Evolutionary conservation across 2,329 filamentous ascomycete genomes (phyloP), one percentile per base, ranked within the genome.

Genomic region (Fusarium camptoceras): DNA sequence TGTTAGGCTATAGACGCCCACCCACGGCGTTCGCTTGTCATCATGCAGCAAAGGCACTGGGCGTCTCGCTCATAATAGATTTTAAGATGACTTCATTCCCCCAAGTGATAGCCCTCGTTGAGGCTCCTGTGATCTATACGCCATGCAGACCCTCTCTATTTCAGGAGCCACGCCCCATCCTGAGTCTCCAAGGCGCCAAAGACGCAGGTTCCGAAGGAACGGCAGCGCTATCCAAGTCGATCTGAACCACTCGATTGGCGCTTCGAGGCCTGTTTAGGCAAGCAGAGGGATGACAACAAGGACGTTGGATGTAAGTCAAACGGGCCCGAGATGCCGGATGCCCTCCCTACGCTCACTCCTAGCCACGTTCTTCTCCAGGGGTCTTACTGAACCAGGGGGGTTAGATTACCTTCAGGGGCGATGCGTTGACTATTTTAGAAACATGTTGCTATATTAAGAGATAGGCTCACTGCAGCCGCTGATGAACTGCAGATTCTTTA

Each of bases 401-500:
- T 51, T 41, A 25, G 31, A 43, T 59, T 34, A 30, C 44, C 31
- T 55, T 47, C 54, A 46, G 44, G 56, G 53, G 50, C 43, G 41
- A 51, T 51, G 39, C 48, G 54, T 47, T 47, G 61, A 64, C 61
- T 68, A 65, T 55, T 71, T 57, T 68, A 71, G 68, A 55, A 68
- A 57, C 55, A 64, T 30, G 64, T 75, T 81, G 70, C 78, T 81
- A 80, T 78, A 78, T 76, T 78, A 76, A 77, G 78, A 70, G 65
- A 66, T 71, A 79, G 78, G 75, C 78, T 79, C 76, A 75, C 68
- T 80, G 78, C 77, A 80, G 75, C 76, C 75, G 70, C 73, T 72
- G 48, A 70, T 71, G 72, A 73, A 64, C 72, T 78, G 79, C 77
- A 77, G 63, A 39, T 71, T 65, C 65, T 74, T 73, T 72, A 73